These are phyloP conservation scores for Aeschynomene evenia DNA, from an alignment of 306 rosid species.

Conservation along the genomic window DNA sequence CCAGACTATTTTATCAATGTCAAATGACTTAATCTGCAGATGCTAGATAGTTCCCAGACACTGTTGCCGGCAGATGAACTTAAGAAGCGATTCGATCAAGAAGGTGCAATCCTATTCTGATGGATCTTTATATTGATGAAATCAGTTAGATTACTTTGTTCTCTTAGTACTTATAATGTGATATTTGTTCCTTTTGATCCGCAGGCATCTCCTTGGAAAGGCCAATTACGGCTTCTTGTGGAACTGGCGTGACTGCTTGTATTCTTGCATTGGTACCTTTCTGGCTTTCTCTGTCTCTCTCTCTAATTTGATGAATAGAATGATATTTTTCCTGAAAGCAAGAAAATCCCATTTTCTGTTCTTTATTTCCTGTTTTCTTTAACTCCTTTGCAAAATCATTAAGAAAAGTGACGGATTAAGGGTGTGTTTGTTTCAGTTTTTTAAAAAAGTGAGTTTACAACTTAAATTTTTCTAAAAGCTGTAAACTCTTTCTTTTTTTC, in stretches of 20 bases:
- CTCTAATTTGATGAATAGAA: not conserved
- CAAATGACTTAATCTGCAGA: slow-evolving; percentile 42
- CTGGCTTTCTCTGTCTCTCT: slow-evolving; percentile 14
- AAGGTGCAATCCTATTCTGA: slow-evolving; percentile 41
- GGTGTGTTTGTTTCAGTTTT: too few relatives aligned
- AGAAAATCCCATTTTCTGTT: too few relatives aligned
- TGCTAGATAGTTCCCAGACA: slow-evolving; percentile 75
- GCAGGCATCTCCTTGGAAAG: slow-evolving; percentile 83
- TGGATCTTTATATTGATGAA: not conserved
- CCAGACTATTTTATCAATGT: not conserved
- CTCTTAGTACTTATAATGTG: not conserved
- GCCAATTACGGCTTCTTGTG: slow-evolving; percentile 78
- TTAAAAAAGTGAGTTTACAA: too few relatives aligned
- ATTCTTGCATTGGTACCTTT: slow-evolving; percentile 77
- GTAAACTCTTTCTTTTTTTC: too few relatives aligned
- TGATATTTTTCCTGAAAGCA: not conserved
- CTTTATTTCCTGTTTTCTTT: too few relatives aligned
- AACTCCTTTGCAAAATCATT: too few relatives aligned
- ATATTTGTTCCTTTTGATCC: slow-evolving; percentile 2
- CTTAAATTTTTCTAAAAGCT: too few relatives aligned
- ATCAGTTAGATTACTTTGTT: slow-evolving; percentile 7
- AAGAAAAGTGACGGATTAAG: too few relatives aligned
- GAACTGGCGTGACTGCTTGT: slow-evolving; percentile 94
- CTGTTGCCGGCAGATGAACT: slow-evolving; percentile 71
- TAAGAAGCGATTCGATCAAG: slow-evolving; percentile 65